phyloP scores from a whole-genome alignment of 306 rosid genomes.

The Medicago lupulina region DNA sequence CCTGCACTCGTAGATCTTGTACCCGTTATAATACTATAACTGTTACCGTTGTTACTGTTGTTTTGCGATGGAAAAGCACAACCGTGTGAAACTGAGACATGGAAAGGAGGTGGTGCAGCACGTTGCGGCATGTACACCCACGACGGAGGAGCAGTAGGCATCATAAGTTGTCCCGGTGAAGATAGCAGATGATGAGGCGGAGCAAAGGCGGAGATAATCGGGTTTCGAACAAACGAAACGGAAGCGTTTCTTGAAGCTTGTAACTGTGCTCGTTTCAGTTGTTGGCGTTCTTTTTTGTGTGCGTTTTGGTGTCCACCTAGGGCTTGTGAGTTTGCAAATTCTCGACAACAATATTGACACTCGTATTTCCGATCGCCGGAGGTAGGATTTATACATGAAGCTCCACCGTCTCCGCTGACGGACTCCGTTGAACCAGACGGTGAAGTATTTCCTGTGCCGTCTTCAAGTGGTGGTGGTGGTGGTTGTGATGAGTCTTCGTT shows the following conservation, averaged over 20 bases:
- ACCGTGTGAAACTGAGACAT: slow-evolving; percentile 82
- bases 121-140: slow-evolving; percentile 77
- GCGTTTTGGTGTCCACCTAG: slow-evolving; percentile 87
- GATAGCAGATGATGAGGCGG: slow-evolving; percentile 82
- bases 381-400: slow-evolving; percentile 36
- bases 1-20: slow-evolving; percentile 53
- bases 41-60: slow-evolving; percentile 13
- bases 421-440: slow-evolving; percentile 74
- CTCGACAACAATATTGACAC: slow-evolving; percentile 70
- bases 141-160: slow-evolving; percentile 55
- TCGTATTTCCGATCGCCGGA: slow-evolving; percentile 61
- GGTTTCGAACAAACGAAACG: slow-evolving; percentile 76
- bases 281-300: slow-evolving; percentile 80
- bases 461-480: slow-evolving; percentile 37
- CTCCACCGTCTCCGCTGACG: slow-evolving; percentile 4
- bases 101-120: slow-evolving; percentile 66
- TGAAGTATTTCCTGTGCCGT: slow-evolving; percentile 10
- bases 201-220: slow-evolving; percentile 82
- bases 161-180: slow-evolving; percentile 54
- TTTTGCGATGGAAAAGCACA: slow-evolving; percentile 57
- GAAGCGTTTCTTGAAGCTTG: slow-evolving; percentile 81
- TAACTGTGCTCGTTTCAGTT: slow-evolving; percentile 82
- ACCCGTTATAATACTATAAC: slow-evolving; percentile 26
- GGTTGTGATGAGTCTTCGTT: background rate
- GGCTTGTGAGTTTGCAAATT: slow-evolving; percentile 67